Conservation (phyloP, 2,329 filamentous ascomycete species). For the Pseudocercospora fijiensis region DNA sequence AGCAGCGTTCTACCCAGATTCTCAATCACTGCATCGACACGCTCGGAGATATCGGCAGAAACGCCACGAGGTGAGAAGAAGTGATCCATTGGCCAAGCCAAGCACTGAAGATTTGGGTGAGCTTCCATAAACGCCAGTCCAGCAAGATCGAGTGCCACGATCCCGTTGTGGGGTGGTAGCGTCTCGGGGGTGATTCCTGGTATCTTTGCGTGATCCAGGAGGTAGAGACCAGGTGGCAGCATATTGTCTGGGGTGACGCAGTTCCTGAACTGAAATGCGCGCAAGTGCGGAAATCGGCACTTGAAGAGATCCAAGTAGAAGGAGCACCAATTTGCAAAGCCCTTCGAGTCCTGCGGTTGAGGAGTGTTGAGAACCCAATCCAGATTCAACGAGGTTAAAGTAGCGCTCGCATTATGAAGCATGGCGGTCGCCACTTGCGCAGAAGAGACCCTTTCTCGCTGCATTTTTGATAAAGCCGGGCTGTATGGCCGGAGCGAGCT, state of each 20-base stretch:
- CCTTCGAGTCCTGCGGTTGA: not conserved
- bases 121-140: conserved; percentile 45
- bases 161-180: not conserved
- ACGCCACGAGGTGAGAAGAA: conserved; percentile 42
- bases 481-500: not conserved
- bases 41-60: conserved; percentile 29
- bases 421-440: conserved; percentile 23
- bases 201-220: conserved; percentile 23
- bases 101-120: conserved; percentile 45
- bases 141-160: conserved; percentile 14
- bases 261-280: conserved; percentile 50
- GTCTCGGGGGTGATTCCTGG: not conserved
- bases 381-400: conserved; percentile 38
- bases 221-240: conserved; percentile 41
- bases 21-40: conserved; percentile 38
- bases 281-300: conserved; percentile 45
- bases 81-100: conserved; percentile 50
- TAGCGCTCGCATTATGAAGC: conserved; percentile 25
- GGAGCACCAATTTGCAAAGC: conserved; percentile 19
- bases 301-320: conserved; percentile 37
- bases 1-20: conserved; percentile 43
- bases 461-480: conserved; percentile 17
- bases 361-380: conserved; percentile 38
- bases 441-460: conserved; percentile 29
- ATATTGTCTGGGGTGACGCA: conserved; percentile 41